These are phyloP conservation scores for Acer campestre DNA, from an alignment of 345 rosid genomes.

Conservation along the genomic window DNA sequence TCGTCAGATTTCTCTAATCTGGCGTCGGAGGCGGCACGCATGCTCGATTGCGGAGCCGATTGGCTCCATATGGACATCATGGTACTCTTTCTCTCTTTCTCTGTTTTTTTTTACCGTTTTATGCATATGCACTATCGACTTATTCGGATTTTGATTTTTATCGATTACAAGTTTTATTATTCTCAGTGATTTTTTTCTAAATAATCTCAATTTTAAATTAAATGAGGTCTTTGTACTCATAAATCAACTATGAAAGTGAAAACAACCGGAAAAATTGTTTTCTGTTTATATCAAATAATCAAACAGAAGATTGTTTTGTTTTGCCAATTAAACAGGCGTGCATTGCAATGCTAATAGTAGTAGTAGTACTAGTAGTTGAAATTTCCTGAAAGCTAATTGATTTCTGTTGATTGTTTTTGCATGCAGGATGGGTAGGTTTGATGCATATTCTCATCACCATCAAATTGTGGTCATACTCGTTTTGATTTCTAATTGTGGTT, in stretches of 20 bases:
- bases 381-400: constrained; percentile 6
- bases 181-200: too few relatives aligned
- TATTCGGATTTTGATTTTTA: background rate
- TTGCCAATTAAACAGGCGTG: background rate
- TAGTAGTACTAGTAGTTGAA: background rate
- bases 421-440: constrained; percentile 80
- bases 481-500: constrained; percentile 23
- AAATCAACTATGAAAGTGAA: too few relatives aligned
- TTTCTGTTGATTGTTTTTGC: constrained; percentile 17
- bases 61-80: constrained; percentile 99
- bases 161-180: background rate
- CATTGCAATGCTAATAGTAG: background rate
- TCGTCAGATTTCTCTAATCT: constrained; percentile 90
- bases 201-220: too few relatives aligned
- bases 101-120: background rate
- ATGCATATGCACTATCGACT: background rate
- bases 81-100: constrained; percentile 40
- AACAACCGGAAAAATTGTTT: too few relatives aligned
- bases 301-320: too few relatives aligned
- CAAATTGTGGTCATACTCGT: background rate
- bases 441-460: constrained; percentile 17
- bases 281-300: too few relatives aligned
- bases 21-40: constrained; percentile 86
- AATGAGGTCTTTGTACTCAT: too few relatives aligned
- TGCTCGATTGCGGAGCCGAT: constrained; percentile 81